Evolutionary conservation across 192 early-diverging fungal species (phyloP), one percentile per base, ranked within the genome.

Genomic region (Backusella tarrabulga): DNA sequence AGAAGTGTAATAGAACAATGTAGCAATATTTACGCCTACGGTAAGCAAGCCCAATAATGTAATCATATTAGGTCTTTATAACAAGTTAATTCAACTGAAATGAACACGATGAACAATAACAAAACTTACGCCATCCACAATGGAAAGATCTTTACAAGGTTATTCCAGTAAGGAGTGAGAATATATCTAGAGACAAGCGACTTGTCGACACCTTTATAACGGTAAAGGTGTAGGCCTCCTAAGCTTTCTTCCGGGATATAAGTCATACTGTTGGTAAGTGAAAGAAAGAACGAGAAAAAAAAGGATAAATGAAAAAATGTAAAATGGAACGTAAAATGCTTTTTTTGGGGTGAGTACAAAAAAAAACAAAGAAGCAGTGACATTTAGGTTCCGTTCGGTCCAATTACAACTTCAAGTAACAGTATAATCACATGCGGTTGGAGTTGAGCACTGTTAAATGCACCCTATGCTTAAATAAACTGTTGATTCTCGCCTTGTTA

Each of bases 121-220:
- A 21, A 19, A 23, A 94, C 92, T 92, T 91, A 94, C 93, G 96
- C 96, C 89, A 97, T 90, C 95, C 95, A 97, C 79, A 92, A 84
- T 19, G 96, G 96, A 81, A 97, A 96, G 63, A 95, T 81, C 12
- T 91, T 92, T 35, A 96, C 92, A 19, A 92, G 91, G 89, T 92
- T 93, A 79, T 94, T 93, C 96, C 96, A 97, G 83, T 97, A 97
- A 77, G 91, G 95, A 34, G 83, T 86, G 32, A 97, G 86, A 34
- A 97, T 84, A 79, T 96, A 95, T 70, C 92, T 90, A 38, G 94
- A 90, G 32, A 95, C 81, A 44, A 90, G 91, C 17, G 95, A 96
- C 88, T 95, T 91, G 84, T 96, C 95, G 35, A 94, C 87, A 15
- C 92, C 87, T 32, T 86, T 84, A 82, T 96, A 96, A 79, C 88